phyloP scores from a whole-genome alignment of 2,329 filamentous ascomycete species.

The Colletotrichum sp. region DNA sequence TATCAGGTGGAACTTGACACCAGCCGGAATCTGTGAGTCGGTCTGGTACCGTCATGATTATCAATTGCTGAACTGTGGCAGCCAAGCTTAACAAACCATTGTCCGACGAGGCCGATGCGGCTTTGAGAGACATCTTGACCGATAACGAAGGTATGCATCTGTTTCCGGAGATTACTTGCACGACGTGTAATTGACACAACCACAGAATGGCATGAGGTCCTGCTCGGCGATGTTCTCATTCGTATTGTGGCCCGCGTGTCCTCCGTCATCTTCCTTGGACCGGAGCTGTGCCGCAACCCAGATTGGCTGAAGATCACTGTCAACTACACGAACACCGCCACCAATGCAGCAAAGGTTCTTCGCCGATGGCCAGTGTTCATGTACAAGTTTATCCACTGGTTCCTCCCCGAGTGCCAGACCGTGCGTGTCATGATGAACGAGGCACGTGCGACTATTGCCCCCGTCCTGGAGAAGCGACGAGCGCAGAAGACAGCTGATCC shows the following conservation, averaged over 20 bases:
- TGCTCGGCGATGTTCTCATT: background rate
- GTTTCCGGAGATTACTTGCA: background rate
- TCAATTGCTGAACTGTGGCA: background rate
- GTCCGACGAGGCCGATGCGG: background rate
- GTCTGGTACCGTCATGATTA: background rate
- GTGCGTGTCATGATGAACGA: conserved; percentile 6
- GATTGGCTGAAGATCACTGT: conserved; percentile 23
- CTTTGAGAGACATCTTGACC: background rate
- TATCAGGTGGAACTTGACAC: conserved; percentile 7
- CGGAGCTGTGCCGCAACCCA: conserved; percentile 22
- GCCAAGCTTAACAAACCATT: background rate
- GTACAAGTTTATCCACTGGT: conserved; percentile 21
- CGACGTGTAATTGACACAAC: background rate
- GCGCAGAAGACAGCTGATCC: background rate
- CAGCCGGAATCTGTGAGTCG: background rate
- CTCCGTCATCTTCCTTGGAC: conserved; percentile 24
- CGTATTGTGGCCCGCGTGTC: conserved; percentile 25
- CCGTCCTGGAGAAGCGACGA: conserved; percentile 22
- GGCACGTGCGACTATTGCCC: conserved; percentile 13
- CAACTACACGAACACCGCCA: conserved; percentile 7
- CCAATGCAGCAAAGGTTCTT: conserved; percentile 7
- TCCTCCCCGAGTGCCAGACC: conserved; percentile 20
- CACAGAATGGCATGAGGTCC: conserved; percentile 21
- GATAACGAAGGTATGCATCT: background rate
- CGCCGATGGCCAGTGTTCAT: conserved; percentile 20